A percentile compares a stretch with the other conserved stretches of the same genome.
phyloP scores from a whole-genome alignment of 2,329 filamentous ascomycete genomes.

The Pyricularia sp. region DNA sequence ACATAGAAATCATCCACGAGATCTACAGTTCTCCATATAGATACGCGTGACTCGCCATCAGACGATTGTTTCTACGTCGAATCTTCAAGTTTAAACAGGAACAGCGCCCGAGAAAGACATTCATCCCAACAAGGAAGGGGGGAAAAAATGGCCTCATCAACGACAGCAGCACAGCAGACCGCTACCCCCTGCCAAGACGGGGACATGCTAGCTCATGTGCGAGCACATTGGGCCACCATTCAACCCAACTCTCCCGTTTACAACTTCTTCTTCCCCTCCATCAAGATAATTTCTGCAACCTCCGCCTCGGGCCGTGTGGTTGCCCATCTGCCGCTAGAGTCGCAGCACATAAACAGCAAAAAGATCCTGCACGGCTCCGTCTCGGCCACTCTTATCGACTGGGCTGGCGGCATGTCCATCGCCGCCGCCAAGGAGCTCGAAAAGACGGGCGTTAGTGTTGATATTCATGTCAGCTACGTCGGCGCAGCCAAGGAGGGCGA shows the following conservation, averaged over 20 bases:
- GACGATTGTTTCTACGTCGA: neutral
- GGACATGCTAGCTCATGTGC: slow-evolving; percentile 13
- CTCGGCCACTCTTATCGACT: slow-evolving; percentile 59
- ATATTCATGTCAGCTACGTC: slow-evolving; percentile 63
- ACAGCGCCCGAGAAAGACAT: neutral
- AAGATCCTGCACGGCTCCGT: slow-evolving; percentile 60
- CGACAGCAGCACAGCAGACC: neutral
- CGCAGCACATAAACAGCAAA: slow-evolving; percentile 53
- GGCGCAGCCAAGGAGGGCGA: slow-evolving; percentile 51
- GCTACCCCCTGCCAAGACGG: neutral
- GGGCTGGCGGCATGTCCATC: slow-evolving; percentile 60
- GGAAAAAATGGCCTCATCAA: neutral
- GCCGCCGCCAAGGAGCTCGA: slow-evolving; percentile 48
- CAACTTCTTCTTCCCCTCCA: slow-evolving; percentile 33
- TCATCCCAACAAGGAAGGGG: neutral
- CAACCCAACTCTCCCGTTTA: slow-evolving; percentile 39
- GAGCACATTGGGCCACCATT: slow-evolving; percentile 21
- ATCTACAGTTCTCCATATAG: no score
- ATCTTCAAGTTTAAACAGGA: no score
- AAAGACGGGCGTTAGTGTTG: slow-evolving; percentile 56
- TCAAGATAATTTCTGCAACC: slow-evolving; percentile 28
- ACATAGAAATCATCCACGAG: neutral
- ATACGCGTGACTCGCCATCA: neutral
- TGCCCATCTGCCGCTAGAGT: slow-evolving; percentile 32
- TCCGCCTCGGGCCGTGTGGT: slow-evolving; percentile 27